Evolutionary conservation across 2,329 filamentous ascomycete genomes (phyloP), one percentile per base, ranked within the genome.

Genomic region (Uncinocarpus reesii): DNA sequence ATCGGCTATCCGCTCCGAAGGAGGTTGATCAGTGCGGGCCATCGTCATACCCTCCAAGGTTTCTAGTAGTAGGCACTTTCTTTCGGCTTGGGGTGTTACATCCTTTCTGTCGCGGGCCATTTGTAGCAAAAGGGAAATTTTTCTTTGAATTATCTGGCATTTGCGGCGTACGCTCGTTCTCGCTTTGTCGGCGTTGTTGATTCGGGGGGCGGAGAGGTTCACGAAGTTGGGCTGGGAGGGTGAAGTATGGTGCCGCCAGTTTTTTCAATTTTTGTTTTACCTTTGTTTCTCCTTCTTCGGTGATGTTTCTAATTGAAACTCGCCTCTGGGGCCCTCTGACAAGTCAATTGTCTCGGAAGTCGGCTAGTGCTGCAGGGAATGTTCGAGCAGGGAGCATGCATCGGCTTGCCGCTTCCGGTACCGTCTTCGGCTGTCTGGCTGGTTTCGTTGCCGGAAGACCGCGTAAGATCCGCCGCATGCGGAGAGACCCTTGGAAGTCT

Each of bases 151-250:
- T 15, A 18, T 47, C 21, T 32, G 16, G 45, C 36, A 41, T 47
- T 47, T 40, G 36, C 45, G 26, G 45, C 45, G 35, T 41, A 16
- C 20, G 29, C 15, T 38, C 34, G 26, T 38, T 47, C 24, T 29
- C 18, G 45, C 45, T 47, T 47, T 34, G 35, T 41, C 45, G 45
- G 35, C 45, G 45, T 47, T 47, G 32, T 40, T 37, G 18, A 18
- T 29, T 36, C 32, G 42, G 13, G 38, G 18, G 23, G 24, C 20
- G 21, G 16, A 7, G 16, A 11, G 10, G 23, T 21, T 37, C n/a
- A 21, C 11, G 18, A 34, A n/a, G 16, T 34, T 43, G 6, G 29
- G 16, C 13, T 42, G 24, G 28, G 10, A 8, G 43, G 34, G n/a
- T n/a, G n/a, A 46, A 10, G 18, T 24, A 26, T 24, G 31, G 5